A percentile compares a stretch with the other conserved stretches of the same genome.
Evolutionary conservation across 2,329 filamentous ascomycete species (phyloP).

Genomic region (Harringtonia aguacate): DNA sequence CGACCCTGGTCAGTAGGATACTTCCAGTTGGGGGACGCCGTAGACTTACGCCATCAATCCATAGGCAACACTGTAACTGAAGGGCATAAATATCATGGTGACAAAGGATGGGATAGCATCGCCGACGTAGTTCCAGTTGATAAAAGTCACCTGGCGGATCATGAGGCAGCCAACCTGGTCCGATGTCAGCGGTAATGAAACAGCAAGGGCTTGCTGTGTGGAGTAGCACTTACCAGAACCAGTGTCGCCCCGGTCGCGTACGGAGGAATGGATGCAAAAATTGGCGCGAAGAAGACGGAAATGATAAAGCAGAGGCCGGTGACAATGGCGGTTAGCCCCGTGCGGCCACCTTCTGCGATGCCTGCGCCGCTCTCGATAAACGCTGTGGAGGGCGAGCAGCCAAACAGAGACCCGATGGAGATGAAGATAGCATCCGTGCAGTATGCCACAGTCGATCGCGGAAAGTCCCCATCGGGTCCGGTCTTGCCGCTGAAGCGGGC

Average conservation of each 20-base stretch:
- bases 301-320: constrained; percentile 61
- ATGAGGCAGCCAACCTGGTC: constrained; percentile 61
- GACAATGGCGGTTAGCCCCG: constrained; percentile 59
- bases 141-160: constrained; percentile 62
- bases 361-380: constrained; percentile 69
- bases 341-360: constrained; percentile 64
- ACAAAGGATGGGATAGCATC: constrained; percentile 68
- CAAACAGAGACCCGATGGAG: constrained; percentile 59
- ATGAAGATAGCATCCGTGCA: constrained; percentile 62
- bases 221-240: constrained; percentile 44
- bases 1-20: too few species aligned
- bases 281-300: constrained; percentile 64
- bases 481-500: constrained; percentile 57
- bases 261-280: constrained; percentile 66
- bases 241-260: constrained; percentile 70
- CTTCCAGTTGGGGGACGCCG: neutral
- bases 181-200: neutral
- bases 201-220: too few species aligned
- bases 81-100: constrained; percentile 65
- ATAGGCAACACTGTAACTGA: constrained; percentile 70
- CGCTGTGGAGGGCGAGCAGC: constrained; percentile 60
- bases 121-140: constrained; percentile 69
- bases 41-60: constrained; percentile 57
- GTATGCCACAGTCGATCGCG: constrained; percentile 72
- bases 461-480: constrained; percentile 62